These are phyloP conservation scores for Collybia mongolica DNA, from an alignment of 768 basidiomycete genomes.

Conservation along the genomic window DNA sequence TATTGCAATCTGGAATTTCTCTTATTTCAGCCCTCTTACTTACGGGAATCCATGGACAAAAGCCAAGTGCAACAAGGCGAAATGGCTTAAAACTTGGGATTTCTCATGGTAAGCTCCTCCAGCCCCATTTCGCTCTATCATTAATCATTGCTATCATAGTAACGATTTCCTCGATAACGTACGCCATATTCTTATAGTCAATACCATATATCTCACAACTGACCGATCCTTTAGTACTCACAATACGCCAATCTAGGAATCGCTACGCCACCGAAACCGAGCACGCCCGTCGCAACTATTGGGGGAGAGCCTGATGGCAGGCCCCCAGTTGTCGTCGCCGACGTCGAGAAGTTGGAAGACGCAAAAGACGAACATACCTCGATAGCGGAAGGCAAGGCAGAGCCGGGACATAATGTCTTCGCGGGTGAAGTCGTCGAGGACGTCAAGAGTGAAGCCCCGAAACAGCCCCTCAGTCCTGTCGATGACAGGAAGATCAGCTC, in stretches of 20 bases:
- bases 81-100: constrained; percentile 95
- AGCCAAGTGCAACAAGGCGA: constrained; percentile 67
- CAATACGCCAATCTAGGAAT: constrained; percentile 40
- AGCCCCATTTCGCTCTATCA: neutral
- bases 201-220: constrained; percentile 1
- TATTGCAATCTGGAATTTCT: constrained; percentile 76
- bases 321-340: constrained; percentile 50
- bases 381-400: constrained; percentile 50
- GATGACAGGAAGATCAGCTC: constrained; percentile 38
- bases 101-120: constrained; percentile 70
- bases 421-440: constrained; percentile 47
- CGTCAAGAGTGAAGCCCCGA: constrained; percentile 41
- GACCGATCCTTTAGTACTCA: constrained; percentile 44
- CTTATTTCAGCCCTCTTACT: constrained; percentile 73
- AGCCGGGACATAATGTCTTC: constrained; percentile 78
- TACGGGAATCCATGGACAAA: constrained; percentile 92
- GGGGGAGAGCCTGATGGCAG: constrained; percentile 56
- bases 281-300: constrained; percentile 40
- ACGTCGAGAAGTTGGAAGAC: constrained; percentile 10
- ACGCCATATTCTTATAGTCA: constrained; percentile 23
- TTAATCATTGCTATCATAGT: constrained; percentile 30
- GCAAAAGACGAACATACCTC: constrained; percentile 30
- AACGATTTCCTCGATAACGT: constrained; percentile 70
- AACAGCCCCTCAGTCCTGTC: constrained; percentile 14
- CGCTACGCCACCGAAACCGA: constrained; percentile 37